Base-by-base conservation (phyloP, 306 rosid genomes). In the Delonix regia region DNA sequence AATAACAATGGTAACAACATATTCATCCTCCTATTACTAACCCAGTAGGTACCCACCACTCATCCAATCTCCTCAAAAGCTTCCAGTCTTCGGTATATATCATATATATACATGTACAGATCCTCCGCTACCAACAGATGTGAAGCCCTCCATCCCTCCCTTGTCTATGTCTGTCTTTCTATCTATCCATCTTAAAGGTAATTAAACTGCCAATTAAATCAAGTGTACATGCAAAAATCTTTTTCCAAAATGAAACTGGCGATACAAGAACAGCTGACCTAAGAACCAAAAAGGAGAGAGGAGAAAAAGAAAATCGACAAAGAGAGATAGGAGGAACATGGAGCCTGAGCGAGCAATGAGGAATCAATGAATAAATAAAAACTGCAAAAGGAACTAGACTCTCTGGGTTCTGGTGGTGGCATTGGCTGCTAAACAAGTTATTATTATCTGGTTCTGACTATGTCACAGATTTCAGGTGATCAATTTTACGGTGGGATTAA, bases 291-390 rank as follows among this genome's bases (percentile, higher is more conserved):
- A 70, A 28, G 66, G 71, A 64, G n/a, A 34, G 12, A 16, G 44
- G 38, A 19, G 47, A n/a, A 48, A 65, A 14, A 6, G 27, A 52
- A 68, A 73, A 45, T 60, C 16, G 74, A 59, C 77, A 19, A 82
- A 60, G 88, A 90, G n/a, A 76, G 80, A 78, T 62, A 84, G 83
- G 82, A 73, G 70, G 79, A 78, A 80, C 74, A 73, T 82, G 90
- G 95, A 91, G 85, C 93, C 93, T 86, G 27, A 87, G 89, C 87
- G 90, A 86, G 87, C 89, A 88, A 90, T 92, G 90, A 60, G 91
- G 89, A 94, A 94, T 88, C 91, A 92, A 94, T 90, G 93, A 94
- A 92, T 87, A 83, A 92, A 94, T 90, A 34, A 80, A 86, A 88
- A 87, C 88, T 60, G 79, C 86, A 83, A 81, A 84, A 83, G 87